These are phyloP conservation scores for Rhizoctonia solani DNA, from an alignment of 1,284 basidiomycete genomes.

Conservation along the genomic window DNA sequence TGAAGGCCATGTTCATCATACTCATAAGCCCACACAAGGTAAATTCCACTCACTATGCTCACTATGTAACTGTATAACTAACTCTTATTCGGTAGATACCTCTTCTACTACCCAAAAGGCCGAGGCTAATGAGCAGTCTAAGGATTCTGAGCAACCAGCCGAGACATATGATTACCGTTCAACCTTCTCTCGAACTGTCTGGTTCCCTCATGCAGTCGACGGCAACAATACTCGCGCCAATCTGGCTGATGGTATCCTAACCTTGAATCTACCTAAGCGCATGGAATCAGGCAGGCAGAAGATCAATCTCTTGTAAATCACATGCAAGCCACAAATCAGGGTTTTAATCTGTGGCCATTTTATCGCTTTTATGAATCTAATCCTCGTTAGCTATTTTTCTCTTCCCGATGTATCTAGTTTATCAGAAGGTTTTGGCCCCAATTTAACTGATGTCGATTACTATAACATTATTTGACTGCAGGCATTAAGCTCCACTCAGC, in stretches of 20 bases:
- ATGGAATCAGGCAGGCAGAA: conserved; percentile 23
- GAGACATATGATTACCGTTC: conserved; percentile 18
- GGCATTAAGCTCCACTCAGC: no score
- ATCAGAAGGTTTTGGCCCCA: no score
- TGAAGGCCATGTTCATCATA: conserved; percentile 33
- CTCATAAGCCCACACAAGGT: neutral
- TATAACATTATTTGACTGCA: no score
- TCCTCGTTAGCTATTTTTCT: no score
- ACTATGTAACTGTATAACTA: neutral
- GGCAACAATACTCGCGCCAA: conserved; percentile 18
- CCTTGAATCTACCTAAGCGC: conserved; percentile 30
- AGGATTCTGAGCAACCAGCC: no score
- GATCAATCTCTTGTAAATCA: conserved; percentile 20
- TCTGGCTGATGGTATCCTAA: conserved; percentile 32
- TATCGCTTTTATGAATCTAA: no score
- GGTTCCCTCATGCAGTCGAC: conserved; percentile 34
- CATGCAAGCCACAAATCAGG: no score
- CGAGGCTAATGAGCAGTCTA: neutral
- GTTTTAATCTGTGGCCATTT: no score
- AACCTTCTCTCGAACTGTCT: conserved; percentile 31
- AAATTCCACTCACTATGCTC: neutral
- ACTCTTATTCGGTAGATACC: neutral
- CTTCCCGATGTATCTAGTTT: no score
- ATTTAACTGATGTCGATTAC: no score
- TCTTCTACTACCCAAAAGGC: neutral